phyloP scores from a whole-genome alignment of 495 filamentous ascomycete genomes.

The Platismatia glauca region DNA sequence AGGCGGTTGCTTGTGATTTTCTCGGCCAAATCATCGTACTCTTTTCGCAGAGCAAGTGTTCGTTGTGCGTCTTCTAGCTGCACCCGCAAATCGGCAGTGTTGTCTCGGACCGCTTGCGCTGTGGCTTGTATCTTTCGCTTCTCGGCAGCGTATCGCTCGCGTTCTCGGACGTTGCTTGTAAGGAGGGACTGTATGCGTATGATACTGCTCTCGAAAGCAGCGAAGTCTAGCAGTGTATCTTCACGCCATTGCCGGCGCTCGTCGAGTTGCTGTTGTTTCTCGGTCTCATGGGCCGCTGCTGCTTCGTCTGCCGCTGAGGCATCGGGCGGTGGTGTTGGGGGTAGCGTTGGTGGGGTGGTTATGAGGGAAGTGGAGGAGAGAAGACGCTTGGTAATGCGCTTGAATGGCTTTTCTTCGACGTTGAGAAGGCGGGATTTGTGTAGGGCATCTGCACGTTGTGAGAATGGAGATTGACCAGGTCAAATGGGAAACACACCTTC shows the following conservation, averaged over 20 bases:
- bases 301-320: conserved; percentile 38
- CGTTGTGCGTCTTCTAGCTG: conserved; percentile 69
- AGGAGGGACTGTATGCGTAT: conserved; percentile 80
- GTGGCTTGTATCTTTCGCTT: conserved; percentile 65
- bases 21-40: conserved; percentile 76
- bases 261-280: conserved; percentile 41
- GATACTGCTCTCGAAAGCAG: conserved; percentile 78
- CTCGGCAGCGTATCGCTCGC: conserved; percentile 75
- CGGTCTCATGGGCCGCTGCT: conserved; percentile 30
- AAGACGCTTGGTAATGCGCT: conserved; percentile 76
- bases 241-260: conserved; percentile 57
- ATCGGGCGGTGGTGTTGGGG: conserved; percentile 65
- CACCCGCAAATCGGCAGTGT: conserved; percentile 57
- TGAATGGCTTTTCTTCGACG: conserved; percentile 89
- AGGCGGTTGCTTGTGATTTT: conserved; percentile 76
- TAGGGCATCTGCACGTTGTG: conserved; percentile 53
- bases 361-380: conserved; percentile 54
- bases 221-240: conserved; percentile 83
- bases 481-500: conserved; percentile 37
- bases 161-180: conserved; percentile 73
- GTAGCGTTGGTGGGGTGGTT: conserved; percentile 44
- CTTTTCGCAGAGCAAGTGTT: conserved; percentile 67
- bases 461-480: background rate
- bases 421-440: conserved; percentile 85
- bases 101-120: conserved; percentile 68